Base-by-base conservation (phyloP, 1,284 basidiomycete genomes). In the Leucoagaricus sp. region DNA sequence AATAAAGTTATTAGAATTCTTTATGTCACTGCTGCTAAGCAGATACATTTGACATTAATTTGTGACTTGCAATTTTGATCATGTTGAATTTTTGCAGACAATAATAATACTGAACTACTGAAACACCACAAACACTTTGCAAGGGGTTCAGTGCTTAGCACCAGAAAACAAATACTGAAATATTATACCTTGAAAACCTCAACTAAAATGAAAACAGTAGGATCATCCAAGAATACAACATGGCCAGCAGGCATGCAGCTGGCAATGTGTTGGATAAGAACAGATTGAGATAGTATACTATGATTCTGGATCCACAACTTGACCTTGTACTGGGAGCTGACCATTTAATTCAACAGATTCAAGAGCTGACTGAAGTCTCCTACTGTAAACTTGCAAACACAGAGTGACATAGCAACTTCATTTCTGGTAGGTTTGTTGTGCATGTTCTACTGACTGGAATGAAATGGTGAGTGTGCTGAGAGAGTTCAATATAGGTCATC, bases 251-350 rank as follows among this genome's bases (percentile, higher is more conserved):
- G 89, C 15, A 92, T 81, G 62, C 85, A 88, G 59, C 80, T 76
- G 0, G 86, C 91, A 28, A 93, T 75, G 49, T 80, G 79, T 55
- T 89, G 77, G 26, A 92, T 85, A 23, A 92, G 70, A 5, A 66
- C 72, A 49, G 79, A 75, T 9, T 86, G 80, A 7, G 79, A 64
- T 13, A 92, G 66, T 4, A 83, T 85, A 21, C 77, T 86, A 63
- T 93, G 90, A 64, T 91, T 91, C 38, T 90, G 82, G 34, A 86
- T 72, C 49, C 85, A 79, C 41, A 90, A 65, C 63, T 93, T 90
- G 42, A 93, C 83, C 67, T 91, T 92, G 74, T 90, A 93, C 91
- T 93, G 60, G 26, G 29, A 17, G 45, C 10, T 55, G 26, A 28
- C 42, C 19, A 19, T 45, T 53, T 23, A n/a, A 42, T 26, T 21